Evolutionary conservation across 768 basidiomycete species (phyloP), one percentile per base, ranked within the genome.

Genomic region (Auriculariales sp.): DNA sequence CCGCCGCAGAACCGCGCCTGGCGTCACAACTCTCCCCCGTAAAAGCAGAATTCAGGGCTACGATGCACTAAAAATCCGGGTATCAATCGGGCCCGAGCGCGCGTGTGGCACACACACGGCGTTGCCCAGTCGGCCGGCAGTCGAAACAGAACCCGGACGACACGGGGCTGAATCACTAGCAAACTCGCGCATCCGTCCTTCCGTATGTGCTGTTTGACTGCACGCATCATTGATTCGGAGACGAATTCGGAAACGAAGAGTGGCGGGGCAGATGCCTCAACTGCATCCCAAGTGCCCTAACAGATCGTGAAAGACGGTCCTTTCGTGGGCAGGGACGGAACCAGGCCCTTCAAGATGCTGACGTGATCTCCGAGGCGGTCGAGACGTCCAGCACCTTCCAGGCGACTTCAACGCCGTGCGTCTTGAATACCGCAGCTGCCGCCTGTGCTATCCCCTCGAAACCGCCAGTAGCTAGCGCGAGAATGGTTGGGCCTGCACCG

Each of bases 401-500:
- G 57, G 92, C 88, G 52, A 94, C 86, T 54, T 87, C 76, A 11
- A 98, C 75, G 4, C 75, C 77, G 48, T 81, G 74, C 42, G 69
- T 64, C 49, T 68, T 68, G 65, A 97, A 95, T 35, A 93, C 82
- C 25, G 65, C 63, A 15, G 79, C 71, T 7, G 89, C 92, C 56
- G 83, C 83, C 56, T 81, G 75, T 3, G 89, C 92, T 52, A 98
- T 95, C 5, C 69, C 70, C 39, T 91, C 86, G 57, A 87, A 98
- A 24, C 82, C 81, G 29, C 67, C 65, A 0, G 88, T 92, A 2
- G 95, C 95, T 15, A 99, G 77, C 1, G 95, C 95, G 53, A 99
- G 76, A 54, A 98, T 95, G 4, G 95, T 97, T 3, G 95, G 95
- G 0, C 95, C 95, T 3, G 95, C 95, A 5, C 95, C 95, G 2